Evolutionary conservation across 2,329 filamentous ascomycete species (phyloP).

Genomic region (Ceratocystis colombiana): DNA sequence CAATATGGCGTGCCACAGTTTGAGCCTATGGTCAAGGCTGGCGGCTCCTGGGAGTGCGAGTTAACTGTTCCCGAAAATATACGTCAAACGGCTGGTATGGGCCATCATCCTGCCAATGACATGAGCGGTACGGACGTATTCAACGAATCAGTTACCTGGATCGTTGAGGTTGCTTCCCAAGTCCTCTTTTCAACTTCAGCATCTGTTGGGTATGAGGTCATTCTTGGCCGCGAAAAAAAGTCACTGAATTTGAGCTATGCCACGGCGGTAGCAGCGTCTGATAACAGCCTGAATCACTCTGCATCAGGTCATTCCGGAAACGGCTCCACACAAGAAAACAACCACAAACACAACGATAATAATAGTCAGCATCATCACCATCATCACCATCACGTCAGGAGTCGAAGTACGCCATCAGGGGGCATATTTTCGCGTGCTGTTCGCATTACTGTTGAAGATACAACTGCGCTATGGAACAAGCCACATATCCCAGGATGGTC

Average conservation of each 20-base stretch:
- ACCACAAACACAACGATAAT: conserved; percentile 45
- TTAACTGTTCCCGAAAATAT: conserved; percentile 72
- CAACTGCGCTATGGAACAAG: conserved; percentile 83
- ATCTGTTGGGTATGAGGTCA: conserved; percentile 75
- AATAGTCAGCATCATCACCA: conserved; percentile 51
- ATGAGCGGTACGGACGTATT: conserved; percentile 39
- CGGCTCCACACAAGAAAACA: conserved; percentile 31
- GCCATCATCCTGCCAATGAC: conserved; percentile 26
- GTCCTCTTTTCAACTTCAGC: conserved; percentile 88
- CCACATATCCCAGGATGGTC: conserved; percentile 64
- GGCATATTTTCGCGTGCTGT: conserved; percentile 81
- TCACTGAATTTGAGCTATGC: conserved; percentile 57
- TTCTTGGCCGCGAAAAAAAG: conserved; percentile 76
- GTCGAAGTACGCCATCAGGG: conserved; percentile 33
- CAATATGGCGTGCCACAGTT: conserved; percentile 76
- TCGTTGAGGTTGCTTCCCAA: conserved; percentile 84
- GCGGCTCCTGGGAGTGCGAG: conserved; percentile 71
- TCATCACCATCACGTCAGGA: conserved; percentile 36
- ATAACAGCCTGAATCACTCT: not conserved
- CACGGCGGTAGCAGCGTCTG: conserved; percentile 37
- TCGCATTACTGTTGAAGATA: conserved; percentile 72
- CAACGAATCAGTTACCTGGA: conserved; percentile 62
- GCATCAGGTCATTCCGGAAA: conserved; percentile 15
- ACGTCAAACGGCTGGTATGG: conserved; percentile 50
- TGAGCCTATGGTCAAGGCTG: conserved; percentile 92